These are phyloP conservation scores for Laguncularia racemosa DNA, from an alignment of 345 rosid species.

Conservation along the genomic window DNA sequence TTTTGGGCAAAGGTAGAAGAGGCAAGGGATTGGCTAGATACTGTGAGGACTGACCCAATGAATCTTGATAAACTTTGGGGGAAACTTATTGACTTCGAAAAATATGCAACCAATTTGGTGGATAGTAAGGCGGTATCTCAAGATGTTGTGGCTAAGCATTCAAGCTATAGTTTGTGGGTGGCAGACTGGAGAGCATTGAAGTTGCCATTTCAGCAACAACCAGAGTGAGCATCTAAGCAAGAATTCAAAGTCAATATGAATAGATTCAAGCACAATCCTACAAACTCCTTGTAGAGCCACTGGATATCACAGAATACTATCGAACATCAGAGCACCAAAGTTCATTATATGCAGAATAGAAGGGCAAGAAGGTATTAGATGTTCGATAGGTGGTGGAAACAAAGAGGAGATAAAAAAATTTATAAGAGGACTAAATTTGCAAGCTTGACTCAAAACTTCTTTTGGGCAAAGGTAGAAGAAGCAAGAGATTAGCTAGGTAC, in stretches of 20 bases:
- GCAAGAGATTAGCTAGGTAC: slow-evolving; percentile 56
- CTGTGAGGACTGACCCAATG: slow-evolving; percentile 22
- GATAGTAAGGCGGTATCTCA: slow-evolving; percentile 43
- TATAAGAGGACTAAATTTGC: slow-evolving; percentile 44
- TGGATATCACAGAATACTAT: slow-evolving; percentile 76
- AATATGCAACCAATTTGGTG: slow-evolving; percentile 28
- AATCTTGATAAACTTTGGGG: slow-evolving; percentile 19
- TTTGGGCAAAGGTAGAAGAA: slow-evolving; percentile 84
- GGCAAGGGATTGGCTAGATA: slow-evolving; percentile 59
- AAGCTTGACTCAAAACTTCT: slow-evolving; percentile 69
- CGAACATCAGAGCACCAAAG: slow-evolving; percentile 19
- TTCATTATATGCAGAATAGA: slow-evolving; percentile 47
- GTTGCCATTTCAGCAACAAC: too few species aligned
- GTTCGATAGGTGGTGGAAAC: slow-evolving; percentile 59
- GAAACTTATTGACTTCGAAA: slow-evolving; percentile 31
- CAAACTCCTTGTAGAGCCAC: slow-evolving; percentile 75
- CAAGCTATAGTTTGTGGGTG: slow-evolving; percentile 60
- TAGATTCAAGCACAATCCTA: slow-evolving; percentile 52
- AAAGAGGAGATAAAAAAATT: slow-evolving; percentile 8
- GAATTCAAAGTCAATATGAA: slow-evolving; percentile 52
- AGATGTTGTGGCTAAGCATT: slow-evolving; percentile 57
- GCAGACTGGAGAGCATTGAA: slow-evolving; percentile 27
- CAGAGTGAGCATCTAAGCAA: slow-evolving; percentile 29
- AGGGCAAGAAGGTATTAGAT: slow-evolving; percentile 64
- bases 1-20: slow-evolving; percentile 88